Base-by-base conservation (phyloP, 2,329 filamentous ascomycete genomes). In the Arthrobotrys sphaeroides region DNA sequence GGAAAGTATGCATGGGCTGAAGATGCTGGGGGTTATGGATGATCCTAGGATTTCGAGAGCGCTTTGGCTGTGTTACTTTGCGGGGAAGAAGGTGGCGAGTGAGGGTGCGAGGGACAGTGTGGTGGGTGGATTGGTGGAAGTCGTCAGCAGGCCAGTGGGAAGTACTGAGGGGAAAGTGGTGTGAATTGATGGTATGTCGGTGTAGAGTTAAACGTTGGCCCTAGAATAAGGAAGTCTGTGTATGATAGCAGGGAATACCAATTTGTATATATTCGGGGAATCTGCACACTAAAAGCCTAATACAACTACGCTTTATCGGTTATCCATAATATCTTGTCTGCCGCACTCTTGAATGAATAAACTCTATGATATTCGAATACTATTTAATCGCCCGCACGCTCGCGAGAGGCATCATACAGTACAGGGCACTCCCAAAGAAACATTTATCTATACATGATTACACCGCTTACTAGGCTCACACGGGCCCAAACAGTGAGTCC, bases 1-100 rank as follows among this genome's bases (percentile, higher is more conserved):
- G 77, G 82, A 84, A 40, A 81, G 83, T 36, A 81, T 86, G 83
- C 85, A 84, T 28, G 72, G 72, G 16, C 51, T 75, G 64, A 59
- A 59, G 82, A 87, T 82, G 81, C 82, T 98, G 78, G 95, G 95
- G 0, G 84, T 86, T 0, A 89, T 98, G 0, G 80, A 83, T 0
- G 95, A 98, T 80, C 91, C 95, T 84, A 86, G 94, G 64, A 85
- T 99, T 10, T 90, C 91, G 68, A 88, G 91, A 70, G 84, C 94
- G 73, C 84, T 98, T 20, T 98, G 94, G 94, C 83, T 97, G 81
- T 91, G 94, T 78, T 99, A 97, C 83, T 85, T 99, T 31, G 92
- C 89, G 3, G 95, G 95, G 0, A 91, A 88, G 82, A 93, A 90
- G 80, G 93, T 97, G 7, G 93, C 93, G 28, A 96, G 92, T 77